These are phyloP conservation scores for Knoxia roxburghii DNA, from an alignment of 257 asterid genomes.

Conservation along the genomic window DNA sequence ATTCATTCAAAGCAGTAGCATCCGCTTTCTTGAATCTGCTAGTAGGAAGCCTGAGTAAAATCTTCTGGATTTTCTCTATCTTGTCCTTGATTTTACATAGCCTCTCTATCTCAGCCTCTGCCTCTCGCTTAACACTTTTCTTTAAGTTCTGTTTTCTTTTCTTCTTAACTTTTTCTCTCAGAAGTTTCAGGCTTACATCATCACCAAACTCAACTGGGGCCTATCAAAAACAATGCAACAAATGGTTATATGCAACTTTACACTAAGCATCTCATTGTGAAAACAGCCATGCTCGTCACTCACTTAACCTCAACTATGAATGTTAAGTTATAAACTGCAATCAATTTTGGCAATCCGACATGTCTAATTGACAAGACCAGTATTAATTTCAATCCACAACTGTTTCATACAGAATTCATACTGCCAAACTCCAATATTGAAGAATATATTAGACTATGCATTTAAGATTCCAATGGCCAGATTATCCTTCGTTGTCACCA, in stretches of 20 bases:
- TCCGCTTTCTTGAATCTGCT: constrained; percentile 26
- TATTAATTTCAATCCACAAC: background rate
- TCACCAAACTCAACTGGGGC: constrained; percentile 48
- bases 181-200: constrained; percentile 64
- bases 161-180: constrained; percentile 61
- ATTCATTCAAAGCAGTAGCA: constrained; percentile 25
- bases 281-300: background rate
- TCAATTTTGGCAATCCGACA: background rate
- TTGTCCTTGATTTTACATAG: constrained; percentile 68
- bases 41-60: constrained; percentile 40
- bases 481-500: background rate
- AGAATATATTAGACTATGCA: background rate
- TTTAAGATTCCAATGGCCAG: background rate
- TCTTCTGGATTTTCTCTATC: constrained; percentile 49
- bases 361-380: background rate
- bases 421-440: background rate
- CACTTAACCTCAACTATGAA: background rate
- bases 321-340: background rate
- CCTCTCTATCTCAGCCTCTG: constrained; percentile 66
- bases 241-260: background rate
- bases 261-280: background rate
- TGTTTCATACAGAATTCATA: background rate
- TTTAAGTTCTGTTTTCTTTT: constrained; percentile 39
- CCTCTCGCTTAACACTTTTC: constrained; percentile 30
- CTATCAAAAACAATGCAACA: constrained; percentile 30